phyloP scores from a whole-genome alignment of 805 yeast genomes.

The Candida sithepensis region DNA sequence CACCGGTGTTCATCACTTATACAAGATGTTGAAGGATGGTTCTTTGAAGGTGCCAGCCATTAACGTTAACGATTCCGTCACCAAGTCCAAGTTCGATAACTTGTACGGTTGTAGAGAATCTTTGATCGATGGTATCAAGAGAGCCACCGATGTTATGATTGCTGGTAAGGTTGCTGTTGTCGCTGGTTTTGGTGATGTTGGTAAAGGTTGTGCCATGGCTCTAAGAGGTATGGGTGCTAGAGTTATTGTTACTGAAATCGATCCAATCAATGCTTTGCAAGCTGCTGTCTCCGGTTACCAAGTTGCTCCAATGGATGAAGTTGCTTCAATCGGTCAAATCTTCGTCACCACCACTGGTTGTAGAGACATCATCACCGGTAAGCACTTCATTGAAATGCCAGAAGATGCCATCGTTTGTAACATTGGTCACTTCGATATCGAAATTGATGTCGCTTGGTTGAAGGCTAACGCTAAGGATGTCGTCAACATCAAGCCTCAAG shows the following conservation, averaged over 20 bases:
- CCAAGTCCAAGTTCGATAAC: conserved; percentile 99
- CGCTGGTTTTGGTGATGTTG: conserved; percentile 99
- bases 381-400: conserved; percentile 90
- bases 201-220: conserved; percentile 99
- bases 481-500: conserved; percentile 98
- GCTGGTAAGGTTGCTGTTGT: conserved; percentile 99
- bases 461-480: conserved; percentile 89
- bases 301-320: conserved; percentile 93
- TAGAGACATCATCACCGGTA: conserved; percentile 93
- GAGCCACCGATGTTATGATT: conserved; percentile 99
- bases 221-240: conserved; percentile 99
- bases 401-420: conserved; percentile 99
- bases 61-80: conserved; percentile 97
- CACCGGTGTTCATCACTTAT: conserved; percentile 99
- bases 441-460: conserved; percentile 98
- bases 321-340: conserved; percentile 89
- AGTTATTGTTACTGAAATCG: conserved; percentile 94
- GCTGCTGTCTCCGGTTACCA: conserved; percentile 99
- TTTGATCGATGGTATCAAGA: conserved; percentile 96
- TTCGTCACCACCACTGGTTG: conserved; percentile 99
- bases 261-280: conserved; percentile 98
- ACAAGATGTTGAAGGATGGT: conserved; percentile 89
- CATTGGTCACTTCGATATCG: conserved; percentile 99
- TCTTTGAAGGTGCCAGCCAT: conserved; percentile 96
- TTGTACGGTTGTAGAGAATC: conserved; percentile 99